phyloP scores from a whole-genome alignment of 345 rosid species.

The Aurinia saxatilis region DNA sequence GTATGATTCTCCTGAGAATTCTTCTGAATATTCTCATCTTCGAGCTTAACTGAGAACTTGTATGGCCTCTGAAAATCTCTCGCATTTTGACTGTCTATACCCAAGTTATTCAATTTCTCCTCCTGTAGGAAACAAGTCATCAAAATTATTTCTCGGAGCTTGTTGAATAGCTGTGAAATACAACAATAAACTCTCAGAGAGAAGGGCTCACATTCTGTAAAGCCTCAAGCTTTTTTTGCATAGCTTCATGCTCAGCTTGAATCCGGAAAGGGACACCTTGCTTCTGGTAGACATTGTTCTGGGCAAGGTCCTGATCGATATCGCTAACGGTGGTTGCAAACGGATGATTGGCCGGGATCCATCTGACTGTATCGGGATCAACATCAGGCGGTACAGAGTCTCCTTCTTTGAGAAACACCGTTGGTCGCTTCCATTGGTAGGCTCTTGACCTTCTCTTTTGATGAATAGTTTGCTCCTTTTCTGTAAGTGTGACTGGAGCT shows the following conservation, averaged over 20 bases:
- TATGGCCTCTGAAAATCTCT: constrained; percentile 70
- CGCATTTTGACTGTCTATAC: constrained; percentile 57
- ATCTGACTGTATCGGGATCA: constrained; percentile 86
- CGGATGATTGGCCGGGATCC: constrained; percentile 99
- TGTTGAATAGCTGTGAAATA: not conserved
- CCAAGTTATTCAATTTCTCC: constrained; percentile 63
- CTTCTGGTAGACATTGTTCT: constrained; percentile 82
- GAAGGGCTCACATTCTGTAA: constrained; percentile 53
- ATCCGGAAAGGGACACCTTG: constrained; percentile 92
- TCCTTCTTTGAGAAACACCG: constrained; percentile 86
- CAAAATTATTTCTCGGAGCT: not conserved
- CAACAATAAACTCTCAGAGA: not conserved
- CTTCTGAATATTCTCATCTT: constrained; percentile 22
- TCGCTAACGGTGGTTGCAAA: constrained; percentile 86
- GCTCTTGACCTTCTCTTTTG: constrained; percentile 93
- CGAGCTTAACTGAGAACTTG: constrained; percentile 45
- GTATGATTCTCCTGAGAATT: constrained; percentile 34
- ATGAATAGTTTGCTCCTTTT: constrained; percentile 69
- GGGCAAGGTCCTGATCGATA: constrained; percentile 85
- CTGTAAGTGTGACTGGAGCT: constrained; percentile 80
- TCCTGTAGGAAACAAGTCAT: constrained; percentile 43
- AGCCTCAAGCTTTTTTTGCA: constrained; percentile 80
- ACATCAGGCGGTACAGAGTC: constrained; percentile 79
- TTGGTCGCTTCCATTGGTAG: constrained; percentile 93
- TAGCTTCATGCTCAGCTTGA: constrained; percentile 86